Base-by-base conservation (phyloP, 2,329 filamentous ascomycete genomes). In the Penicillium corylophilum region DNA sequence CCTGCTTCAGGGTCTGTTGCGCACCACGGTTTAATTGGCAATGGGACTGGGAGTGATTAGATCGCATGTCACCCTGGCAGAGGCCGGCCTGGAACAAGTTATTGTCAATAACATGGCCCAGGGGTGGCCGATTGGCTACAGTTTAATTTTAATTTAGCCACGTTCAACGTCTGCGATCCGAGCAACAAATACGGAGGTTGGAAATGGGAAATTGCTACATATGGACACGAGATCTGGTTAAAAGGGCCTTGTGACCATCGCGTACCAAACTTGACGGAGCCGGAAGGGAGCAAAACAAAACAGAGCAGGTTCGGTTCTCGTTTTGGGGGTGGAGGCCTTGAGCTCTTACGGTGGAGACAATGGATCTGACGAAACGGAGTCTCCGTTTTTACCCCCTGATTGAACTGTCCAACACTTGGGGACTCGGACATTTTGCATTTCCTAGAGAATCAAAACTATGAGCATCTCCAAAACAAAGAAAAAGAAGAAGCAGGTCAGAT, bases 261-360 rank as follows among this genome's bases (percentile, higher is more conserved):
- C 52, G 44, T 55, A 40, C 55, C 53, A 43, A 18, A 35, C 38
- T 49, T 44, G 38, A 33, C 16, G 45, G 35, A 20, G 13, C 10
- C 31, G 18, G 28, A 22, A 31, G 18, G n/a, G 16, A 10, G 26
- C 7, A 31, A 23, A 44, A 31, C 49, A 39, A 46, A 53, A 48
- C 44, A 52, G 45, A 46, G 26, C 44, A 52, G 46, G 22, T 40
- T 50, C 44, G 46, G 48, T 55, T 50, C 45, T 54, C 42, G 43
- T 39, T 16, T 50, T 44, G 41, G 36, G 31, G 28, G 51, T 59
- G 58, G 55, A 33, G 48, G 31, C 48, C 35, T 43, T 24, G 45
- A 58, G 51, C 53, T 53, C 51, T 48, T 33, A 16, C 29, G 22
- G 59, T 62, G 61, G 61, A 48, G 57, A 63, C 55, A 42, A 62